Evolutionary conservation across 2,329 filamentous ascomycete genomes (phyloP).

Genomic region (Emericellopsis cladophorae): DNA sequence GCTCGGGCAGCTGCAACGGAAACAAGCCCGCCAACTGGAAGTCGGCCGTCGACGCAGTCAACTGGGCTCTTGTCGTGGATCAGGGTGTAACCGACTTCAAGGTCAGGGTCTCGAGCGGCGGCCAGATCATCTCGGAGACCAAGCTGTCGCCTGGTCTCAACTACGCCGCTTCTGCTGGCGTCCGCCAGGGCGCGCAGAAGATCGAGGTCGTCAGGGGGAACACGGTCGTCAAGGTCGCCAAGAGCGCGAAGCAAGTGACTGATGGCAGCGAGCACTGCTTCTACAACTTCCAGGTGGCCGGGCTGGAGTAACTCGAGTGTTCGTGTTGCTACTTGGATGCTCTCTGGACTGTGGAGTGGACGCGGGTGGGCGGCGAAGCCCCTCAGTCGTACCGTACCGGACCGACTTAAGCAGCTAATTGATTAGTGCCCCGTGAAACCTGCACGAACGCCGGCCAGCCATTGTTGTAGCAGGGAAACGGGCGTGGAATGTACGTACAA

Average conservation of each 20-base stretch:
- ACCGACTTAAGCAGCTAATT: no score
- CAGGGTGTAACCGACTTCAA: neutral
- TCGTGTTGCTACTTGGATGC: no score
- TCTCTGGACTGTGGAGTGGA: no score
- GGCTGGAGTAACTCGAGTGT: no score
- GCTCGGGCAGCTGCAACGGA: neutral
- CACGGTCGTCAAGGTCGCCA: neutral
- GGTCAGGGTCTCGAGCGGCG: conserved; percentile 3
- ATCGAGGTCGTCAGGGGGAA: neutral
- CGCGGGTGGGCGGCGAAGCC: no score
- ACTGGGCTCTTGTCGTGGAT: conserved; percentile 3
- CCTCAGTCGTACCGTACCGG: no score
- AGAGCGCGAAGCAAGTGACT: neutral
- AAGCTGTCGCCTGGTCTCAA: conserved; percentile 2
- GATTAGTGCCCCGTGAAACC: no score
- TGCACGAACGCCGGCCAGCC: no score
- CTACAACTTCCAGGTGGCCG: no score
- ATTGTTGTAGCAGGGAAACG: no score
- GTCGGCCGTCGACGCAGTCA: conserved; percentile 4
- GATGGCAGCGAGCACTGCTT: no score
- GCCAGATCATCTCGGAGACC: conserved; percentile 1
- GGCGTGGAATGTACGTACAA: no score
- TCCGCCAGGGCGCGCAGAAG: conserved; percentile 1
- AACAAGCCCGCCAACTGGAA: conserved; percentile 1
- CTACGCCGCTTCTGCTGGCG: conserved; percentile 1